Conservation (phyloP, 1,284 basidiomycete species). For the Bjerkandera adusta region DNA sequence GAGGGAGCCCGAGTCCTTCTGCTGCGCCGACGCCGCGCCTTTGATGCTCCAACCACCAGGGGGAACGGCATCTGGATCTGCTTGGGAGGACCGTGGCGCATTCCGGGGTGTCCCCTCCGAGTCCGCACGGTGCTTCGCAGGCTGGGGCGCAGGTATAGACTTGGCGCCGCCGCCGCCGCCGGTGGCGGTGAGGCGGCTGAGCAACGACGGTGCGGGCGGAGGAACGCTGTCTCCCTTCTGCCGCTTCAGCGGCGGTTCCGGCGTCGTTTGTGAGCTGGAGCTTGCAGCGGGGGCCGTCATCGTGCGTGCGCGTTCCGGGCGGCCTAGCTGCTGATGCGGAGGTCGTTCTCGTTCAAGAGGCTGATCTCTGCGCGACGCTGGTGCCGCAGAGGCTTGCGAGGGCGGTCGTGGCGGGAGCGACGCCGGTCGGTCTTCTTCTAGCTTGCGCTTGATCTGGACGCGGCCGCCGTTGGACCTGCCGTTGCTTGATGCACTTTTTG, state of each 20-base stretch:
- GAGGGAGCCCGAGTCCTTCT: slow-evolving; percentile 34
- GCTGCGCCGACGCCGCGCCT: slow-evolving; percentile 7
- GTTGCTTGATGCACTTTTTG: slow-evolving; percentile 18
- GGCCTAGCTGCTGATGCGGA: not conserved
- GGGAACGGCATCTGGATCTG: slow-evolving; percentile 3
- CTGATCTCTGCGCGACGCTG: not conserved
- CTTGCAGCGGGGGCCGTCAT: slow-evolving; percentile 6
- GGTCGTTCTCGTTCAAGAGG: not conserved
- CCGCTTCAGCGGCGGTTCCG: slow-evolving; percentile 1
- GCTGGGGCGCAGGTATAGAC: slow-evolving; percentile 4
- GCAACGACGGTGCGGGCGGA: slow-evolving; percentile 11
- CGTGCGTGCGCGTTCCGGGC: slow-evolving; percentile 1
- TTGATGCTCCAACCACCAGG: slow-evolving; percentile 21
- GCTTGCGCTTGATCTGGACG: slow-evolving; percentile 28
- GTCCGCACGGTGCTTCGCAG: slow-evolving; percentile 24
- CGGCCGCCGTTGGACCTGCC: slow-evolving; percentile 21
- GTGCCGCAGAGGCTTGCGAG: not conserved
- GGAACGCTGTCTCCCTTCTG: slow-evolving; percentile 5
- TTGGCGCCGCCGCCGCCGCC: not conserved
- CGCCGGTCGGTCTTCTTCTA: slow-evolving; percentile 1
- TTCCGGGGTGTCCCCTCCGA: slow-evolving; percentile 9
- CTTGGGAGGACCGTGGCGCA: not conserved
- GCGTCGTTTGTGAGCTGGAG: slow-evolving; percentile 4
- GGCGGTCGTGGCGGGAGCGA: not conserved
- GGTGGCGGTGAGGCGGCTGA: slow-evolving; percentile 26